These are phyloP conservation scores for Fraxinus quadrangulata DNA, from an alignment of 257 asterid species.

Conservation along the genomic window DNA sequence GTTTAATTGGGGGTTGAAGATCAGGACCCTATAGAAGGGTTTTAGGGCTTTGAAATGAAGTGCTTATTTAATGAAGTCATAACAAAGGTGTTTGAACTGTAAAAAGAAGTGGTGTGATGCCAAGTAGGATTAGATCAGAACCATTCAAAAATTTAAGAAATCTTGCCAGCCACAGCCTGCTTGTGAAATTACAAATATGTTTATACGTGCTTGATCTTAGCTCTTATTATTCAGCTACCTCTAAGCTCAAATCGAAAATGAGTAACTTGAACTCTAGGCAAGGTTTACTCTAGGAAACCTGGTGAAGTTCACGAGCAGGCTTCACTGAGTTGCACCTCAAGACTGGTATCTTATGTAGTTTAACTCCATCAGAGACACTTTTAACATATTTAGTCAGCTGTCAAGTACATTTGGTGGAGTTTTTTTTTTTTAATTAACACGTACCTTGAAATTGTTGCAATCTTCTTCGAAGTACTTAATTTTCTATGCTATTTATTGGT, in stretches of 20 bases:
- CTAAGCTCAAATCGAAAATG: background rate
- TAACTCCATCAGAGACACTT: background rate
- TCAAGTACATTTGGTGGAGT: background rate
- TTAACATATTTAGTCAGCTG: background rate
- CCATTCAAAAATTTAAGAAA: background rate
- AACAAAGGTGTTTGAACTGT: background rate
- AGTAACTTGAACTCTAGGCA: background rate
- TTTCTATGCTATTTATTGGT: background rate
- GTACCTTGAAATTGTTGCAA: background rate
- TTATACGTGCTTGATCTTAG: background rate
- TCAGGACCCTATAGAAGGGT: background rate
- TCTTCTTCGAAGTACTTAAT: background rate
- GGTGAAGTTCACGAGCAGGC: background rate
- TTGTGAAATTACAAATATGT: background rate
- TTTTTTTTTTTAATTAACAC: background rate
- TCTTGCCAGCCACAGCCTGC: background rate
- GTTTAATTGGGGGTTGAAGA: background rate
- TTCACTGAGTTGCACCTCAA: background rate
- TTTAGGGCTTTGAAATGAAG: background rate
- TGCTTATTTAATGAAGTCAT: background rate
- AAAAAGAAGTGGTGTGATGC: background rate
- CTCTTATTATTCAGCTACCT: background rate
- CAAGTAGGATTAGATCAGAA: background rate
- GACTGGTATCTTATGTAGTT: background rate
- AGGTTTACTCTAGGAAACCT: background rate